Evolutionary conservation across 140 eudicot species (phyloP).

Genomic region (Flaveria floridana): DNA sequence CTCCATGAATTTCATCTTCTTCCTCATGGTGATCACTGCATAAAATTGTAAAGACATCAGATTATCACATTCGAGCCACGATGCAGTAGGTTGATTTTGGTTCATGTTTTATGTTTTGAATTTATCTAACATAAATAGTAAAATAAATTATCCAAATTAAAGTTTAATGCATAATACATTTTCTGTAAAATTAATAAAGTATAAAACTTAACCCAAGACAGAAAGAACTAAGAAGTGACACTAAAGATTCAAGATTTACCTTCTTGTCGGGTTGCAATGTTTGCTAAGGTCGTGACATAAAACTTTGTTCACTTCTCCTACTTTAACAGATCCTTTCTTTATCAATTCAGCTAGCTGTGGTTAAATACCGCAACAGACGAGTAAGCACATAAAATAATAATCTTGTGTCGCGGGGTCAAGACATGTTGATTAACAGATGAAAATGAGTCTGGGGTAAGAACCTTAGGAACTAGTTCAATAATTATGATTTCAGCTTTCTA

Average conservation of each 20-base stretch:
- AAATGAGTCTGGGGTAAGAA: not conserved
- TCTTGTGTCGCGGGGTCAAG: not conserved
- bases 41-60: slow-evolving; percentile 12
- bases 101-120: not conserved
- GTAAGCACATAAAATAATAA: slow-evolving; percentile 2
- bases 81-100: not conserved
- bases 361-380: slow-evolving; percentile 20
- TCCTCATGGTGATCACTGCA: slow-evolving; percentile 41
- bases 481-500: not conserved
- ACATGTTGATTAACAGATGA: not conserved
- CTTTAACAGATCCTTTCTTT: slow-evolving; percentile 71
- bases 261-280: slow-evolving; percentile 51
- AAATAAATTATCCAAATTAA: not conserved
- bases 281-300: slow-evolving; percentile 71
- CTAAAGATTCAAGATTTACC: slow-evolving; percentile 45
- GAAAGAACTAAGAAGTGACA: not conserved
- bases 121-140: not conserved
- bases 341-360: slow-evolving; percentile 76
- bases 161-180: not conserved
- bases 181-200: not conserved
- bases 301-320: slow-evolving; percentile 79
- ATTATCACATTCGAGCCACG: not conserved
- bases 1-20: slow-evolving; percentile 44
- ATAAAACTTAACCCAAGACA: too few species aligned
- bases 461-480: not conserved